These are phyloP conservation scores for Salix exigua DNA, from an alignment of 345 rosid species.

Conservation along the genomic window DNA sequence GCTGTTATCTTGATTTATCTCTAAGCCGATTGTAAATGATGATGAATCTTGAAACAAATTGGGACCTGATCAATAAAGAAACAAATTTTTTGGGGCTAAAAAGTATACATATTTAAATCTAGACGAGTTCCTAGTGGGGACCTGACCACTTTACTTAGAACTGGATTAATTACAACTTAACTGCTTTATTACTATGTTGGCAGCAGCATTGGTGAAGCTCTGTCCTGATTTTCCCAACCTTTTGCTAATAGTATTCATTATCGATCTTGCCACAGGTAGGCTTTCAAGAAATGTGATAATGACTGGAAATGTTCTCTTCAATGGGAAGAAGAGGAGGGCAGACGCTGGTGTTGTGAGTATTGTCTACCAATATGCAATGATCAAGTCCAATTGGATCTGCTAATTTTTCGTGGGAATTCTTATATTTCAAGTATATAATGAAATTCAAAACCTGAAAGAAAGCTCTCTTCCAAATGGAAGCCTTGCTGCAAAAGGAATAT, in stretches of 20 bases:
- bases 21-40: neutral
- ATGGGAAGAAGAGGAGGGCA: slow-evolving; percentile 71
- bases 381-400: neutral
- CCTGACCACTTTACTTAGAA: neutral
- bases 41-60: neutral
- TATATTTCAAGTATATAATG: neutral
- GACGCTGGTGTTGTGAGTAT: slow-evolving; percentile 69
- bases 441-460: neutral
- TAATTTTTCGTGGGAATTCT: neutral
- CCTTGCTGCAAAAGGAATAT: neutral
- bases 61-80: neutral
- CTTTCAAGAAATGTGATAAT: slow-evolving; percentile 84
- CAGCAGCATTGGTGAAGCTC: neutral
- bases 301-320: slow-evolving; percentile 88
- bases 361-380: neutral
- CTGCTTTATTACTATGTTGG: neutral
- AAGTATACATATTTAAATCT: neutral
- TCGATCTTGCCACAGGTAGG: slow-evolving; percentile 54
- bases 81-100: neutral
- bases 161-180: neutral
- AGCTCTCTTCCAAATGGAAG: neutral
- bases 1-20: neutral
- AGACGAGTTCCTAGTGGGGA: neutral
- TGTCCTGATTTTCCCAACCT: neutral
- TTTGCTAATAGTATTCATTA: neutral